These are phyloP conservation scores for Thermomyces lanuginosus DNA, from an alignment of 2,329 filamentous ascomycete species.

Conservation along the genomic window DNA sequence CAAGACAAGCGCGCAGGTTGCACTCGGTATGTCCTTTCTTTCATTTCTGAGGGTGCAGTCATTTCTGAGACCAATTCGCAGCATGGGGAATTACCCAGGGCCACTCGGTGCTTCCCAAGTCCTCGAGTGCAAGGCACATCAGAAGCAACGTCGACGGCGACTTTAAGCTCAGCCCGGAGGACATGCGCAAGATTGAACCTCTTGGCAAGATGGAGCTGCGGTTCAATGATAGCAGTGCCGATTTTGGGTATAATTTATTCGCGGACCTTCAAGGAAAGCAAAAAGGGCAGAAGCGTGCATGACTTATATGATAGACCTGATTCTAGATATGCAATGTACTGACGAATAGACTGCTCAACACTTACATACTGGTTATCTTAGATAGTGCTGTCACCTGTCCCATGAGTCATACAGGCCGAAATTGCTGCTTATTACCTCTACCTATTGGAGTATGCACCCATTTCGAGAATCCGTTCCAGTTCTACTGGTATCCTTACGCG, in stretches of 20 bases:
- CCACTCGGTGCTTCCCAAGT: slow-evolving; percentile 38
- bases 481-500: no score
- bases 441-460: no score
- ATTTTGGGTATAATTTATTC: slow-evolving; percentile 45
- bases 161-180: slow-evolving; percentile 42
- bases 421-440: no score
- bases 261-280: slow-evolving; percentile 41
- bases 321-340: no score
- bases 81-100: slow-evolving; percentile 40
- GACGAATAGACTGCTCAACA: no score
- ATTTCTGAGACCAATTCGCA: slow-evolving; percentile 7
- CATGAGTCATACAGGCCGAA: no score
- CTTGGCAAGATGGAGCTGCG: slow-evolving; percentile 47
- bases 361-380: no score
- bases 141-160: slow-evolving; percentile 32
- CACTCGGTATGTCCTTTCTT: slow-evolving; percentile 23
- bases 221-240: slow-evolving; percentile 43
- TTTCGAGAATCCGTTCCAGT: no score
- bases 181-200: slow-evolving; percentile 38
- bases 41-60: not conserved
- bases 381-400: no score
- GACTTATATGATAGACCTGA: no score
- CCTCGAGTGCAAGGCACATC: slow-evolving; percentile 30
- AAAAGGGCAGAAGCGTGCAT: no score
- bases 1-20: slow-evolving; percentile 36